Percentiles rank a stretch among this genome's conserved stretches.
These are phyloP conservation scores for Diaporthe destruens DNA, from an alignment of 2,329 filamentous ascomycete genomes.

Conservation along the genomic window DNA sequence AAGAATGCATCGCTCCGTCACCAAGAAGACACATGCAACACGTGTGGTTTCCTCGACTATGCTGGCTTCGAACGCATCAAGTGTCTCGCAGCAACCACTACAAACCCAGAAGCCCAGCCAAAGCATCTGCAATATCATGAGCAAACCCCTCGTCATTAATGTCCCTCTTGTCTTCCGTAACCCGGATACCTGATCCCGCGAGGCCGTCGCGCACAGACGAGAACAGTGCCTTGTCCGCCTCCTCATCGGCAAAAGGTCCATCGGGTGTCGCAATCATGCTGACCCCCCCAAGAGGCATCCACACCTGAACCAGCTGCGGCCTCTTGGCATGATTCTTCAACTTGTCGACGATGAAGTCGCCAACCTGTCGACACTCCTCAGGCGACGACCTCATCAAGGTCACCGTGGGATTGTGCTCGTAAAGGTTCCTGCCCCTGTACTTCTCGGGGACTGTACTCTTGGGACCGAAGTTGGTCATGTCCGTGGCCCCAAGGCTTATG, in stretches of 20 bases:
- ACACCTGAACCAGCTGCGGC: slow-evolving; percentile 62
- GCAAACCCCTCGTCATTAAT: slow-evolving; percentile 69
- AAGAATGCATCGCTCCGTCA: background rate
- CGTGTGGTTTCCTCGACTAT: background rate
- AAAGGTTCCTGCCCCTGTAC: slow-evolving; percentile 64
- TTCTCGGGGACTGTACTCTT: slow-evolving; percentile 65
- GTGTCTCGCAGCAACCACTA: background rate
- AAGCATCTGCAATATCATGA: slow-evolving; percentile 57
- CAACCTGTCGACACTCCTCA: slow-evolving; percentile 69
- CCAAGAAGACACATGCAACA: background rate
- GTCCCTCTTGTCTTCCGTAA: slow-evolving; percentile 62
- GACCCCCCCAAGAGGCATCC: slow-evolving; percentile 71
- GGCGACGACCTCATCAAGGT: slow-evolving; percentile 74
- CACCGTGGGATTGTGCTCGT: slow-evolving; percentile 74
- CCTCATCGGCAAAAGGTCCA: slow-evolving; percentile 63
- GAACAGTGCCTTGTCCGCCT: slow-evolving; percentile 64
- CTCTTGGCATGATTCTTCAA: slow-evolving; percentile 56
- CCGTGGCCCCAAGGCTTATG: slow-evolving; percentile 62
- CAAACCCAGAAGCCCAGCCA: slow-evolving; percentile 50
- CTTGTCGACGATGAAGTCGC: slow-evolving; percentile 66
- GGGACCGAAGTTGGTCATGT: slow-evolving; percentile 76
- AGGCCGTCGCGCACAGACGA: slow-evolving; percentile 63
- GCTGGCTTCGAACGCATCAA: background rate
- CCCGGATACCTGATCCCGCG: slow-evolving; percentile 58
- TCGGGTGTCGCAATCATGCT: slow-evolving; percentile 70